Evolutionary conservation across 2,329 filamentous ascomycete species (phyloP).

Genomic region (Aureobasidium sp.): DNA sequence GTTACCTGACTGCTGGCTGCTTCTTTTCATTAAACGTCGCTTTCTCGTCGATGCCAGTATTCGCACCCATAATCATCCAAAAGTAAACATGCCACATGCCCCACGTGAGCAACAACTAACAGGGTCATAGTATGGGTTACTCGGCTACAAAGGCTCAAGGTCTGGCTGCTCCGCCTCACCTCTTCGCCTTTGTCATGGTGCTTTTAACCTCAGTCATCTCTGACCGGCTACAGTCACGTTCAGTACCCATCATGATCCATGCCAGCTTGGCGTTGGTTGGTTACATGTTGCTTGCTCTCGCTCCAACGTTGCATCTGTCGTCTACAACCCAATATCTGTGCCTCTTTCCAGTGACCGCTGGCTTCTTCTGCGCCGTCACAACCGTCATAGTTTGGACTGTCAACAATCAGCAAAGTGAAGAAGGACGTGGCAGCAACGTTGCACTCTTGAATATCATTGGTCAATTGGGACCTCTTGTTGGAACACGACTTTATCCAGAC

Average conservation of each 20-base stretch:
- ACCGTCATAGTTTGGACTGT: constrained; percentile 82
- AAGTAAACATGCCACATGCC: constrained; percentile 34
- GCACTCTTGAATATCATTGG: constrained; percentile 75
- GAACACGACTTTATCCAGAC: constrained; percentile 48
- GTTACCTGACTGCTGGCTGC: constrained; percentile 70
- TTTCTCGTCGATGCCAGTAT: constrained; percentile 80
- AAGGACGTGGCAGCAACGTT: constrained; percentile 65
- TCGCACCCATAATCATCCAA: constrained; percentile 52
- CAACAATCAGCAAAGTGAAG: constrained; percentile 69
- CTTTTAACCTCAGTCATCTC: constrained; percentile 65
- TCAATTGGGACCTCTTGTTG: constrained; percentile 62
- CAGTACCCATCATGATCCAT: constrained; percentile 58
- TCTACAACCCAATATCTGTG: constrained; percentile 56
- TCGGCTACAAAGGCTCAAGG: constrained; percentile 61
- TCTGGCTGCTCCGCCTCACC: constrained; percentile 72
- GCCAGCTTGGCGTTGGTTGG: constrained; percentile 55
- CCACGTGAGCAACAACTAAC: not conserved
- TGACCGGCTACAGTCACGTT: constrained; percentile 56
- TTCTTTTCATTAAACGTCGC: constrained; percentile 84
- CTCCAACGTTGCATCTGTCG: constrained; percentile 28
- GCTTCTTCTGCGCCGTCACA: constrained; percentile 78
- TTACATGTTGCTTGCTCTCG: constrained; percentile 39
- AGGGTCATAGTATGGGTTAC: constrained; percentile 56
- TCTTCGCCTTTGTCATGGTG: constrained; percentile 64
- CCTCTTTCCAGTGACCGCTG: constrained; percentile 68